These are phyloP conservation scores for Rhizophlyctis rosea DNA, from an alignment of 192 early-diverging fungal genomes.

Conservation along the genomic window DNA sequence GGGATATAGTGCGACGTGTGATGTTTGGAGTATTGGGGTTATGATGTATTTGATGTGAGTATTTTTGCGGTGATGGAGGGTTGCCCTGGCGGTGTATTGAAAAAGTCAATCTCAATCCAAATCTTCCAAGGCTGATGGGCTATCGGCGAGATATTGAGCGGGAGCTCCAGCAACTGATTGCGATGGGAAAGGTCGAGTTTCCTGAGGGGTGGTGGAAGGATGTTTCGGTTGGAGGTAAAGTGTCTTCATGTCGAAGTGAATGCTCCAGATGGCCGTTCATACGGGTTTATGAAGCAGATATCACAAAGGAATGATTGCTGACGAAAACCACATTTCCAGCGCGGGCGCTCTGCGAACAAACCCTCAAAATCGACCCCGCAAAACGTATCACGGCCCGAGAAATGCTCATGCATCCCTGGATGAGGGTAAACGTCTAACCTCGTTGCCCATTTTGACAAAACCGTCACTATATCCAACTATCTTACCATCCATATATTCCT, in stretches of 20 bases:
- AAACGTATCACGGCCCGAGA: conserved; percentile 49
- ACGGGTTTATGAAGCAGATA: too few species aligned
- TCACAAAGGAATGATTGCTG: too few species aligned
- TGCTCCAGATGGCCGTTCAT: too few species aligned
- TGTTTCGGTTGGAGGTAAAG: conserved; percentile 24
- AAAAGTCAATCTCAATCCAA: not conserved
- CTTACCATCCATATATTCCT: not conserved
- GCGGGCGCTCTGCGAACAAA: conserved; percentile 33
- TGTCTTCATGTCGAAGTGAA: too few species aligned
- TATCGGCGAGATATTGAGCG: conserved; percentile 38
- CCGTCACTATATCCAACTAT: too few species aligned
- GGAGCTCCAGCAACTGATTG: conserved; percentile 38
- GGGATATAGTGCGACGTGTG: conserved; percentile 50
- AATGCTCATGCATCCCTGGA: conserved; percentile 48
- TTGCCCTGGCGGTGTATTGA: not conserved
- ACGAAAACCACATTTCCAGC: conserved; percentile 28
- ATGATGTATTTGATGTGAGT: conserved; percentile 50
- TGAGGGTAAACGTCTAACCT: conserved; percentile 27
- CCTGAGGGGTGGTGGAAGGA: conserved; percentile 34
- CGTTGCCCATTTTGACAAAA: not conserved
- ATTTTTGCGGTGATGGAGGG: too few species aligned
- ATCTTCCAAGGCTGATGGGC: conserved; percentile 39
- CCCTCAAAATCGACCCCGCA: conserved; percentile 46
- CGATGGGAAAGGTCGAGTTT: conserved; percentile 40
- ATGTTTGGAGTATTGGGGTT: conserved; percentile 56